Conservation (phyloP, 2,329 filamentous ascomycete species). For the Pseudogymnoascus sp. region DNA sequence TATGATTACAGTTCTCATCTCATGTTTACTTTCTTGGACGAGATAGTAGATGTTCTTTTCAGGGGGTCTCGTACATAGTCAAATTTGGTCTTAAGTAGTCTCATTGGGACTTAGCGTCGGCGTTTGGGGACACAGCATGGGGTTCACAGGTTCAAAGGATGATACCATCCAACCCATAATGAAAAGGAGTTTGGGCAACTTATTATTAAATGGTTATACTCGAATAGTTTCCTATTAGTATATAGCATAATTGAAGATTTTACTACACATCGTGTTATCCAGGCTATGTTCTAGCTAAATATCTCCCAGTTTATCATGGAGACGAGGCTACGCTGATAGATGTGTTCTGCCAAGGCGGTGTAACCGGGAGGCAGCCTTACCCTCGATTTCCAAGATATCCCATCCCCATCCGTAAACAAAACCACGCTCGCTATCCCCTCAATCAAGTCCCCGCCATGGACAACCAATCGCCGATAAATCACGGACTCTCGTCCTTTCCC, state of each 20-base stretch:
- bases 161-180: background rate
- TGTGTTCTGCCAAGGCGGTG: conserved; percentile 11
- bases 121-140: conserved; percentile 21
- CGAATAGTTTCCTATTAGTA: background rate
- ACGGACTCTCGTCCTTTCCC: conserved; percentile 22
- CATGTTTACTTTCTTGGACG: conserved; percentile 33
- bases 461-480: background rate
- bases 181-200: background rate
- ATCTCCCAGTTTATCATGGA: background rate
- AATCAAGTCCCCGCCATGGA: conserved; percentile 2
- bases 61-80: conserved; percentile 24
- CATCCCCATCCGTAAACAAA: background rate
- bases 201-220: conserved; percentile 2
- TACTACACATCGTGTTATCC: background rate
- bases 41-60: conserved; percentile 32
- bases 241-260: conserved; percentile 1
- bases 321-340: background rate
- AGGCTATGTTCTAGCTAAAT: too few species aligned
- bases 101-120: conserved; percentile 23
- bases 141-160: background rate
- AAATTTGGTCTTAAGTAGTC: conserved; percentile 12
- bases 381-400: conserved; percentile 3
- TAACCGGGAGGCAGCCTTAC: conserved; percentile 7
- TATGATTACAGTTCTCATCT: conserved; percentile 29
- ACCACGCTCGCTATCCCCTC: background rate